Percentiles rank a stretch among this genome's conserved stretches.
phyloP scores from a whole-genome alignment of 345 rosid species.

The Eucalyptus pauciflora region DNA sequence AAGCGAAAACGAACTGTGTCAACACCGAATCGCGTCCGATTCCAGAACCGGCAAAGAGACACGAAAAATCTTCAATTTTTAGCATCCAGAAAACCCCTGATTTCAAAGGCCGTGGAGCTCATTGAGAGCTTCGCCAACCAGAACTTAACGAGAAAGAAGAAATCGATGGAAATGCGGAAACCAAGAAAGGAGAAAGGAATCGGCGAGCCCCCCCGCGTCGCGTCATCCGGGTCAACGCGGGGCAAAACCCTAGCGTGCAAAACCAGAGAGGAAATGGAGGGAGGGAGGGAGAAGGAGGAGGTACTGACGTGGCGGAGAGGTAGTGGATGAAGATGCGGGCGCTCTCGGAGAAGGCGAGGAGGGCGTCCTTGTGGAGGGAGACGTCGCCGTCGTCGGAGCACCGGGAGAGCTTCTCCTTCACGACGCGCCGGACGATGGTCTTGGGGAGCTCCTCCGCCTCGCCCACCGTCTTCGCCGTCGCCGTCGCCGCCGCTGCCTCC shows the following conservation, averaged over 20 bases:
- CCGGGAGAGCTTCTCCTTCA: slow-evolving; percentile 69
- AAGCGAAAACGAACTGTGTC: not conserved
- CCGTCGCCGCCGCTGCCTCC: slow-evolving; percentile 21
- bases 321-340: slow-evolving; percentile 73
- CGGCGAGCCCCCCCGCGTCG: not conserved
- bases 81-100: not conserved
- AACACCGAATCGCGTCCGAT: not conserved
- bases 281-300: not conserved
- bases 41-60: not conserved
- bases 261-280: not conserved
- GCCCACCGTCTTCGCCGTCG: slow-evolving; percentile 38
- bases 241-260: not conserved
- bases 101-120: not conserved
- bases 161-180: not conserved
- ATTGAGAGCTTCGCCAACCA: not conserved
- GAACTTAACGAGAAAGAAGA: not conserved
- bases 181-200: not conserved
- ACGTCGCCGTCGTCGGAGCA: slow-evolving; percentile 63
- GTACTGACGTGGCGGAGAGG: slow-evolving; percentile 56
- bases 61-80: not conserved
- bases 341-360: slow-evolving; percentile 56
- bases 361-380: slow-evolving; percentile 44
- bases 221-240: not conserved
- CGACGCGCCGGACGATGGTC: slow-evolving; percentile 82
- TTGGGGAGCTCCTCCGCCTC: slow-evolving; percentile 75